These are phyloP conservation scores for Dacryopinax primogenitus DNA, from an alignment of 768 basidiomycete species.

Conservation along the genomic window DNA sequence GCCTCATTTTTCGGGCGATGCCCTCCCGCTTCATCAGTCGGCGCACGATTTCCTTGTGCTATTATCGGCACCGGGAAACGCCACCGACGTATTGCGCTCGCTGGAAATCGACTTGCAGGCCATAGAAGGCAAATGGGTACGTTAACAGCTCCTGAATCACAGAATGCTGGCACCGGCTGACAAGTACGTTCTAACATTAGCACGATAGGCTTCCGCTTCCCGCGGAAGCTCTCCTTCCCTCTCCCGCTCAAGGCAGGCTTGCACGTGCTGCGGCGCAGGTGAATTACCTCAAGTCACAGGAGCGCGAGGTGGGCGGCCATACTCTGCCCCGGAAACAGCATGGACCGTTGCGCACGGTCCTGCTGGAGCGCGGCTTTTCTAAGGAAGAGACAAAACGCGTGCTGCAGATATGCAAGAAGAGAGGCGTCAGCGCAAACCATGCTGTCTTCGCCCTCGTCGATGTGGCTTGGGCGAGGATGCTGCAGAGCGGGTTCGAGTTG, in stretches of 20 bases:
- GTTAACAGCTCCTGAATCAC: neutral
- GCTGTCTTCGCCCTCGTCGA: slow-evolving; percentile 18
- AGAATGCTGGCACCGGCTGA: neutral
- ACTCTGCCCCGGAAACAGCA: neutral
- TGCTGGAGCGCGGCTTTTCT: neutral
- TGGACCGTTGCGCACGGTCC: neutral
- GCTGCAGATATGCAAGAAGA: slow-evolving; percentile 16
- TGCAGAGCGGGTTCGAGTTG: neutral
- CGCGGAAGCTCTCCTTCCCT: neutral
- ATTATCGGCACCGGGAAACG: slow-evolving; percentile 22
- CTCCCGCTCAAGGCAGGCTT: neutral
- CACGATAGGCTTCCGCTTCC: neutral
- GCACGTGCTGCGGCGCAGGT: slow-evolving; percentile 1
- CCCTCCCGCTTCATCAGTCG: slow-evolving; percentile 71
- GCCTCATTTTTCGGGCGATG: slow-evolving; percentile 74
- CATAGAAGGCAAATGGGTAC: neutral
- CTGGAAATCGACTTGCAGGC: neutral
- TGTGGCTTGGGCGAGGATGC: slow-evolving; percentile 19
- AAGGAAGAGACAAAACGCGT: slow-evolving; percentile 13
- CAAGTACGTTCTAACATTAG: neutral
- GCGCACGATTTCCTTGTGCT: slow-evolving; percentile 71
- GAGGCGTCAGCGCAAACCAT: slow-evolving; percentile 17
- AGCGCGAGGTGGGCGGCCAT: neutral
- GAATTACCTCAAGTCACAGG: neutral
- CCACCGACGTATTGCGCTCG: neutral